These are phyloP conservation scores for Claviceps digitariae DNA, from an alignment of 2,329 filamentous ascomycete species.

Conservation along the genomic window DNA sequence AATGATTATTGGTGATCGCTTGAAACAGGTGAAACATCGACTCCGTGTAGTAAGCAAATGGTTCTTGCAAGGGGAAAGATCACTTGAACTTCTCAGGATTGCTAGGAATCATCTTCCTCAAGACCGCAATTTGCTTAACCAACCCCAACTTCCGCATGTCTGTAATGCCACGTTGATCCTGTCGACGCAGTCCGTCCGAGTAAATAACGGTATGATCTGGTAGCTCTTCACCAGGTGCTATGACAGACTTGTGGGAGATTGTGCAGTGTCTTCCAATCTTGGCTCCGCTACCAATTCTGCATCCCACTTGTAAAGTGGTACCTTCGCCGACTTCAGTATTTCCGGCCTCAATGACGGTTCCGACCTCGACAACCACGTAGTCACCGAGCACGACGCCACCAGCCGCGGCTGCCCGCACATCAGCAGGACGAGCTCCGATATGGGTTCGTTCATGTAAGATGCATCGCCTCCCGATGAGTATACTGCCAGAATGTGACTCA, in stretches of 20 bases:
- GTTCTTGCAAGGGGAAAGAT: constrained; percentile 6
- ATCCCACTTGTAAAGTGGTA: constrained; percentile 44
- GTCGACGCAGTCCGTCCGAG: constrained; percentile 44
- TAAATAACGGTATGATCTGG: constrained; percentile 58
- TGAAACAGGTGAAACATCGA: not conserved
- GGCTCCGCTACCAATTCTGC: constrained; percentile 45
- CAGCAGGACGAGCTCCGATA: constrained; percentile 32
- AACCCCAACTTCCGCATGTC: constrained; percentile 51
- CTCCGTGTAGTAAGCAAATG: not conserved
- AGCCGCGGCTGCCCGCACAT: constrained; percentile 12
- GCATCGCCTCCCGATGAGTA: constrained; percentile 68
- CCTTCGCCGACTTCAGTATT: constrained; percentile 49
- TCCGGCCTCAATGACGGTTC: constrained; percentile 46
- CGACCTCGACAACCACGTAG: constrained; percentile 48
- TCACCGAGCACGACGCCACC: constrained; percentile 45
- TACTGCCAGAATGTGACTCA: constrained; percentile 63
- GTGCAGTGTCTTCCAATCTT: constrained; percentile 57
- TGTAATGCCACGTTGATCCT: constrained; percentile 46
- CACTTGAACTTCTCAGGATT: constrained; percentile 39
- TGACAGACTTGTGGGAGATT: constrained; percentile 48
- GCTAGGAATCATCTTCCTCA: constrained; percentile 53
- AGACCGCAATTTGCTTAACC: constrained; percentile 52
- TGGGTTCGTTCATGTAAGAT: constrained; percentile 61
- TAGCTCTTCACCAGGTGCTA: constrained; percentile 43
- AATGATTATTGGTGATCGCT: not conserved